Evolutionary conservation across 2,329 filamentous ascomycete genomes (phyloP), one percentile per base, ranked within the genome.

Genomic region (Neoascochyta sp.): DNA sequence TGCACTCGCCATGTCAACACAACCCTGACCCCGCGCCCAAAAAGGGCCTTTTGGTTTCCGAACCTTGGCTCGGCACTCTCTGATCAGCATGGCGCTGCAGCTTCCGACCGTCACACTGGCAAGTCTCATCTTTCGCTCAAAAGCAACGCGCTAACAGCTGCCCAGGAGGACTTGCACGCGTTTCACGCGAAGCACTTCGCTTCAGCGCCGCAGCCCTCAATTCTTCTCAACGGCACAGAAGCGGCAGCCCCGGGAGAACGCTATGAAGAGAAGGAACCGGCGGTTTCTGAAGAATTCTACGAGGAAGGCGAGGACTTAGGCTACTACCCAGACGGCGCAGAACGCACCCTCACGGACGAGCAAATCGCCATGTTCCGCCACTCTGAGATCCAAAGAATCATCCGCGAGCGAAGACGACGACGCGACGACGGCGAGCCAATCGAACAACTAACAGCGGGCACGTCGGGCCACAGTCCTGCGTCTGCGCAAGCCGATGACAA

Each of bases 341-440:
- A 92, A 58, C 82, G 90, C 22, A 95, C 88, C 11, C 70, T 96
- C 50, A 95, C 89, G 7, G 86, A 95, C 53, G 85, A 88, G 48
- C 86, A 95, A 67, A 86, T 95, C 47, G 78, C 78, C 30, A 90
- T 95, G 39, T 95, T 95, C 59, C 76, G 89, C 39, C 86, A 93
- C 56, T 90, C 85, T 2, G 90, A 96, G 62, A 75, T 94, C 13
- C 81, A 92, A 53, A 65, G 76, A 9, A 67, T 94, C 21, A 68
- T 85, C 11, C 55, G 53, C 31, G 49, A 54, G 36, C 53, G 54
- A 9, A 46, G 47, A 16, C 36, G 45, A 8, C 43, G 27, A 16
- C 36, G 47, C 13, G 58, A 58, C 23, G 42, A 40, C 3, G 44
- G 41, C 3, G 37, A 52, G 18, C n/a, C 31, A 7, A 41, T 34